phyloP scores from a whole-genome alignment of 306 rosid genomes.

The Vigna nakashimae region DNA sequence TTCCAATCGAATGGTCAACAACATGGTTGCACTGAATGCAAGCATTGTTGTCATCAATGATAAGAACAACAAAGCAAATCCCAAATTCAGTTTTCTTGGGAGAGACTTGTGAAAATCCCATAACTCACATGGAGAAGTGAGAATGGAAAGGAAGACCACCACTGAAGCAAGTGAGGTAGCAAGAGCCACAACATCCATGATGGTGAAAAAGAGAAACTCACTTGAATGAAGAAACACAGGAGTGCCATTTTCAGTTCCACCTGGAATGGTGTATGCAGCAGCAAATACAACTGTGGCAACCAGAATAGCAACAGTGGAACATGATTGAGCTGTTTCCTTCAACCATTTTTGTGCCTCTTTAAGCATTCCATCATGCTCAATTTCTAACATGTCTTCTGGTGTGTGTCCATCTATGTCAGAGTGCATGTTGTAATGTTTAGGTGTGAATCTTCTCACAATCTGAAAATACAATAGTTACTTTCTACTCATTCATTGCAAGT shows the following conservation, averaged over 20 bases:
- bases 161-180: slow-evolving; percentile 50
- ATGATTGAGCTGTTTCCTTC: slow-evolving; percentile 38
- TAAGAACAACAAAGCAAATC: slow-evolving; percentile 47
- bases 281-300: slow-evolving; percentile 49
- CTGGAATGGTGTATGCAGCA: slow-evolving; percentile 47
- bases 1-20: slow-evolving; percentile 25
- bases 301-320: slow-evolving; percentile 43
- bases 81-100: slow-evolving; percentile 42
- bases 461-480: neutral
- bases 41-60: slow-evolving; percentile 47
- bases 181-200: slow-evolving; percentile 47
- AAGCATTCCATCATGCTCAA: slow-evolving; percentile 11
- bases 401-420: neutral
- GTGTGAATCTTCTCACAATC: slow-evolving; percentile 27
- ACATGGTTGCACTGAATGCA: slow-evolving; percentile 46
- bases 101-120: slow-evolving; percentile 38
- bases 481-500: neutral
- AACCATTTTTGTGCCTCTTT: slow-evolving; percentile 41
- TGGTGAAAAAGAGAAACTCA: slow-evolving; percentile 43
- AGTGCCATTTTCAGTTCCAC: slow-evolving; percentile 34
- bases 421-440: slow-evolving; percentile 33
- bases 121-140: slow-evolving; percentile 43
- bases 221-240: slow-evolving; percentile 33
- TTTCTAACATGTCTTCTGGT: slow-evolving; percentile 28
- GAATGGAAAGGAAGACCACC: slow-evolving; percentile 51